Evolutionary conservation across 2,329 filamentous ascomycete genomes (phyloP).

Genomic region (Pyricularia pennisetigena): DNA sequence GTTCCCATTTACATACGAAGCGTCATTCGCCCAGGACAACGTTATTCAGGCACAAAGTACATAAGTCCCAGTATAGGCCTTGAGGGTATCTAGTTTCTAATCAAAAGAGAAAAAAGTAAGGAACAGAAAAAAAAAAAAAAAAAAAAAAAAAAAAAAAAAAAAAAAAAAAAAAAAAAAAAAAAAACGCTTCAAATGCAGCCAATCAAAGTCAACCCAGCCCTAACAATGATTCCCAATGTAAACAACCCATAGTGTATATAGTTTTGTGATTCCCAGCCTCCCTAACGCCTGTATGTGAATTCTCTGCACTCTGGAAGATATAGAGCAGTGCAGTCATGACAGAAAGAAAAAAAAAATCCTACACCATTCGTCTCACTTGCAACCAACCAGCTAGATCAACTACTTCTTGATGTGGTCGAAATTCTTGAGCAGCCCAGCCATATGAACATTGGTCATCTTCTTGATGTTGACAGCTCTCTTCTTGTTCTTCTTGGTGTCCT

Average conservation of each 20-base stretch:
- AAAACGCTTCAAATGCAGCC: background rate
- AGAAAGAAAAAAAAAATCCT: background rate
- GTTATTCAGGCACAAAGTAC: background rate
- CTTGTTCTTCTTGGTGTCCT: constrained; percentile 66
- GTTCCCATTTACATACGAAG: background rate
- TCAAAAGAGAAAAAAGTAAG: background rate
- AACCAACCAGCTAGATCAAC: constrained; percentile 6
- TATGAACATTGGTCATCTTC: constrained; percentile 82
- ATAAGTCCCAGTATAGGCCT: background rate
- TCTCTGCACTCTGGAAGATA: background rate
- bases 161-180: constrained; percentile 6
- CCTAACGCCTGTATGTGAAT: background rate
- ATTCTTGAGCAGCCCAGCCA: constrained; percentile 73
- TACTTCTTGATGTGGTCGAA: constrained; percentile 37
- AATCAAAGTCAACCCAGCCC: background rate
- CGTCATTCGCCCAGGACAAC: background rate
- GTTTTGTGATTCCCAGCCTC: background rate
- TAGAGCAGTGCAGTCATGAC: background rate
- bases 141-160: constrained; percentile 5
- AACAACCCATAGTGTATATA: background rate
- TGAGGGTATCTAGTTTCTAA: background rate
- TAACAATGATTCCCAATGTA: background rate
- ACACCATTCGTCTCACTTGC: background rate
- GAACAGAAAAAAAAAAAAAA: constrained; percentile 7
- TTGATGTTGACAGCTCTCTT: constrained; percentile 54